phyloP scores from a whole-genome alignment of 257 asterid species.

The Salvia rosmarinus region DNA sequence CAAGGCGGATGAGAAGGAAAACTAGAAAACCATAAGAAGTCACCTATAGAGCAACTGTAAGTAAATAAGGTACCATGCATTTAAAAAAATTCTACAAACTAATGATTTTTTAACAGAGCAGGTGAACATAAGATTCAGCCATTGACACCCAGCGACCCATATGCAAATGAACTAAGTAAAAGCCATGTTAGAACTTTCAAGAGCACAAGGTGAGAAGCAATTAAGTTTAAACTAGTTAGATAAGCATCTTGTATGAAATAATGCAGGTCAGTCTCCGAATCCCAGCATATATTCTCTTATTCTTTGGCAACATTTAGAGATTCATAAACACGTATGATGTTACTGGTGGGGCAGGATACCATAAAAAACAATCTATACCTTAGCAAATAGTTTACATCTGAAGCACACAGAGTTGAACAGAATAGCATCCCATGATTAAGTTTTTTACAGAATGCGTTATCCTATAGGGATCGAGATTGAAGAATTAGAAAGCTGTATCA shows the following conservation, averaged over 20 bases:
- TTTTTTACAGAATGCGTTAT: neutral
- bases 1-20: slow-evolving; percentile 13
- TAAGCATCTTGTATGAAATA: neutral
- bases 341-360: neutral
- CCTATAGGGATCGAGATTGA: neutral
- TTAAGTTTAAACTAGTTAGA: neutral
- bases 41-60: neutral
- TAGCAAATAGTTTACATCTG: neutral
- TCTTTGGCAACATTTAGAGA: neutral
- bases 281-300: neutral
- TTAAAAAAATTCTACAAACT: neutral
- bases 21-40: neutral
- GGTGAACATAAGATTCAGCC: neutral
- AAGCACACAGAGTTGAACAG: neutral
- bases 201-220: slow-evolving; percentile 2
- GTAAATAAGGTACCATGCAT: neutral
- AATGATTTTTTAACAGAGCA: neutral
- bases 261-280: neutral
- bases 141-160: slow-evolving; percentile 1
- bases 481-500: neutral
- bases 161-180: neutral
- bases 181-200: neutral
- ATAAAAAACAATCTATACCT: neutral
- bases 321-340: neutral
- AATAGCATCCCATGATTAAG: neutral